These are phyloP conservation scores for Ophiocordyceps robertsii DNA, from an alignment of 2,329 filamentous ascomycete species.

Conservation along the genomic window DNA sequence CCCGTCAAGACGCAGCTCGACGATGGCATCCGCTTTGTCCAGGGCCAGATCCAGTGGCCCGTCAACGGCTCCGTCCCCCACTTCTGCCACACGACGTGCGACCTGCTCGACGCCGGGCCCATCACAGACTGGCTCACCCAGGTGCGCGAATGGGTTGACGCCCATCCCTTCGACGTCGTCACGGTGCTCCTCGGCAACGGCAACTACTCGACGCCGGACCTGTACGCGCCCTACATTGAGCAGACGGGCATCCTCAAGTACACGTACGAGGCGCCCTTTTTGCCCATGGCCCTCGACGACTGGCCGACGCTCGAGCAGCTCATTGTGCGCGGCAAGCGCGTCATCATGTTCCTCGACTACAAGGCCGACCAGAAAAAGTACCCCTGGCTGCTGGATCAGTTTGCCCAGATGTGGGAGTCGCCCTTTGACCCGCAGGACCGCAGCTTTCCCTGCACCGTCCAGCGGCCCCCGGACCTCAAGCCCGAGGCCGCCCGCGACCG, in stretches of 20 bases:
- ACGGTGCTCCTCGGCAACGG: constrained; percentile 78
- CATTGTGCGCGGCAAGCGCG: constrained; percentile 57
- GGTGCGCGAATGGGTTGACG: constrained; percentile 59
- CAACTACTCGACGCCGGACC: constrained; percentile 50
- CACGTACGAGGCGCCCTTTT: constrained; percentile 57
- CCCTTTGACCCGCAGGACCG: constrained; percentile 59
- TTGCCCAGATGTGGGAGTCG: constrained; percentile 82
- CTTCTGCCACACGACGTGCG: constrained; percentile 78
- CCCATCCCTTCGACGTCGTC: constrained; percentile 75
- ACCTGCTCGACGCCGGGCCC: constrained; percentile 68
- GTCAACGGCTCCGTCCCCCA: constrained; percentile 39
- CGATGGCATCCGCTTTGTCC: constrained; percentile 57
- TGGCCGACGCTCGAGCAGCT: constrained; percentile 76
- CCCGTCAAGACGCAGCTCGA: constrained; percentile 59
- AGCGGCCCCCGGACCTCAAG: constrained; percentile 59
- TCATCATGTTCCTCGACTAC: constrained; percentile 77
- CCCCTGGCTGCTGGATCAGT: constrained; percentile 80
- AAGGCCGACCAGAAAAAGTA: constrained; percentile 63
- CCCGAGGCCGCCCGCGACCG: constrained; percentile 40
- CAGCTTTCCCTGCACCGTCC: constrained; percentile 62
- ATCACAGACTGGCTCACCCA: constrained; percentile 58
- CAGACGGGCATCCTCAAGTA: constrained; percentile 59
- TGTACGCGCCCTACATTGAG: constrained; percentile 58
- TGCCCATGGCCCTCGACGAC: constrained; percentile 57
- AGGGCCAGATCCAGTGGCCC: constrained; percentile 50